Evolutionary conservation across 495 filamentous ascomycete genomes (phyloP), one percentile per base, ranked within the genome.

Genomic region (Podospora sp.): DNA sequence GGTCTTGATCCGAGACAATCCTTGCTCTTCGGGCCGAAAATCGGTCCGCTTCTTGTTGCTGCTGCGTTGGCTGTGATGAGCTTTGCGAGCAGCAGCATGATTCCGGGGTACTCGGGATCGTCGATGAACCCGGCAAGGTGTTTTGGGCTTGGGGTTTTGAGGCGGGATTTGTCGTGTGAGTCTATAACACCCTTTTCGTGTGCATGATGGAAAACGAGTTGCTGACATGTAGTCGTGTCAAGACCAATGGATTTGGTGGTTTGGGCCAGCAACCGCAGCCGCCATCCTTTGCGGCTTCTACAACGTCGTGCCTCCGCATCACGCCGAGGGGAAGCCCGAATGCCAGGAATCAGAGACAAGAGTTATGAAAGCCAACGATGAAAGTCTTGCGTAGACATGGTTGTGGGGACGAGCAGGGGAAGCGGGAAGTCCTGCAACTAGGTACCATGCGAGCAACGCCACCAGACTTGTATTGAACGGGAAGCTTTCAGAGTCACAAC

Each of bases 1-100:
- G 86, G 82, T 12, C 77, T 90, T 0, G 85, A 89, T 69, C 86
- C 86, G 8, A 75, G 86, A 14, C 85, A 87, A 67, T 74, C 73
- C 6, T 63, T 79, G 11, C 72, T 86, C 5, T 86, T 84, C 68
- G 86, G 86, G 0, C 83, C 80, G 16, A 78, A 82, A 0, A 69
- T 82, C 20, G 79, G 81, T 4, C 86, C 85, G 1, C 77, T 85
- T 62, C 76, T 87, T 16, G 84, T 88, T 12, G 86, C 85, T 0
- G 68, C 84, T 35, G 70, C 79, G 1, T 59, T 88, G 11, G 83
- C 80, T 0, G 62, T 87, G 18, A 72, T 82, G 9, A 77, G 72
- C 1, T 86, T 82, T 71, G 75, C 78, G 1, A 81, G 80, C 2
- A 78, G 80, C 20, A 78, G 80, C 57, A 77, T 79, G 7, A 75